Evolutionary conservation across 1,139 yeast genomes (phyloP).

Genomic region (Kodamaea anthophila): DNA sequence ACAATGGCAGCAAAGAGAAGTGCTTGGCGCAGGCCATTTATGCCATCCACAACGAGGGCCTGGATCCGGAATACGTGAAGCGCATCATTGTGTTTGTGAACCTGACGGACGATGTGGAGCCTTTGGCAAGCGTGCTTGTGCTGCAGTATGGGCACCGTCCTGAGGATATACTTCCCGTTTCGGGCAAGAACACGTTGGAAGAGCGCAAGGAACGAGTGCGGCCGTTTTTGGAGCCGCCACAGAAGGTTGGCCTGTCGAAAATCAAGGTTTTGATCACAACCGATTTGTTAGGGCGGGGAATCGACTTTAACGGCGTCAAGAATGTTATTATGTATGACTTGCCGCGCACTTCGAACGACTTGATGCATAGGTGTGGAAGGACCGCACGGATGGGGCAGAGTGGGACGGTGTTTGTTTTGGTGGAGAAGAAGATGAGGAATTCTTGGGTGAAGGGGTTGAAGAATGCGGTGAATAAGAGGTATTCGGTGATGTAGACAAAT

Average conservation of each 20-base stretch:
- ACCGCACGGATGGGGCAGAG: slow-evolving; percentile 89
- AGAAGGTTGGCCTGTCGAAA: slow-evolving; percentile 33
- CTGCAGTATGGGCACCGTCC: slow-evolving; percentile 49
- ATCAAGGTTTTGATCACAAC: slow-evolving; percentile 77
- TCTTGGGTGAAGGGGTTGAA: slow-evolving; percentile 86
- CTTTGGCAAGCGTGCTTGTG: slow-evolving; percentile 49
- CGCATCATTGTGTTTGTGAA: slow-evolving; percentile 86
- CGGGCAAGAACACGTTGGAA: slow-evolving; percentile 56
- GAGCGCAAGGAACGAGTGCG: slow-evolving; percentile 52
- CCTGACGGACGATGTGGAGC: slow-evolving; percentile 56
- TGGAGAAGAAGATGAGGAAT: slow-evolving; percentile 57
- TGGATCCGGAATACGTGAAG: slow-evolving; percentile 72
- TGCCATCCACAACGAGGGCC: slow-evolving; percentile 78
- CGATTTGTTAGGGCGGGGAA: slow-evolving; percentile 83
- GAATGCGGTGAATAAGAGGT: slow-evolving; percentile 55
- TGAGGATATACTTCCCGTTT: slow-evolving; percentile 49
- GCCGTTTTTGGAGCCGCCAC: slow-evolving; percentile 55
- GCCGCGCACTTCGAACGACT: slow-evolving; percentile 78
- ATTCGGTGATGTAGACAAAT: slow-evolving; percentile 13
- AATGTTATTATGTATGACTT: slow-evolving; percentile 81
- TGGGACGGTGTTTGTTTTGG: slow-evolving; percentile 79
- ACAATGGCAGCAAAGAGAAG: slow-evolving; percentile 73
- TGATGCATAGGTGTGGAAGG: slow-evolving; percentile 88
- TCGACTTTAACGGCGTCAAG: slow-evolving; percentile 76
- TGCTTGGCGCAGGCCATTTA: slow-evolving; percentile 85